Evolutionary conservation across 306 rosid genomes (phyloP).

Genomic region (Dryas alaskensis): DNA sequence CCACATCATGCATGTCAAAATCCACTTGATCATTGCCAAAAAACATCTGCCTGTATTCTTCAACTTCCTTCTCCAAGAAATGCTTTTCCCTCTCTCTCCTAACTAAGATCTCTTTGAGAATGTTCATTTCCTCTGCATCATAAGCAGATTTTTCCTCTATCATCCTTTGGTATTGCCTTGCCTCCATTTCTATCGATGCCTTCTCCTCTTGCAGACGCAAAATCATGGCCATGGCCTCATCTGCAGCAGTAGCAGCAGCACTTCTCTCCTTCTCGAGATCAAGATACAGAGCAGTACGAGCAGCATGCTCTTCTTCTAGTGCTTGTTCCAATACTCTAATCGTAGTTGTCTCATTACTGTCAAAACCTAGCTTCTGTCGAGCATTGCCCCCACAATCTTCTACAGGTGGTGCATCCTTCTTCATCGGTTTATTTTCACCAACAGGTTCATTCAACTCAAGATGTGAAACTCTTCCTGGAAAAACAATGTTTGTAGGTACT

Average conservation of each 20-base stretch:
- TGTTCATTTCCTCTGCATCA: conserved; percentile 56
- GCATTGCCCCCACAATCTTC: conserved; percentile 21
- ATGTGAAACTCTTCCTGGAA: conserved; percentile 12
- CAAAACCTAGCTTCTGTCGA: conserved; percentile 19
- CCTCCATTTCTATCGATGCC: conserved; percentile 54
- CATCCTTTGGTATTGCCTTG: conserved; percentile 53
- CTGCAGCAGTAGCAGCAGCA: conserved; percentile 51
- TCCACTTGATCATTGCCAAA: conserved; percentile 28
- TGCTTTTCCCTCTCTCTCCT: conserved; percentile 56
- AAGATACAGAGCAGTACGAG: conserved; percentile 35
- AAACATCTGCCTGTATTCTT: conserved; percentile 36
- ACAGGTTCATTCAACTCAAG: conserved; percentile 18
- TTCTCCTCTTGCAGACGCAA: conserved; percentile 55
- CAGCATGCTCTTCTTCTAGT: conserved; percentile 43
- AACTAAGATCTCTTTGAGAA: conserved; percentile 51
- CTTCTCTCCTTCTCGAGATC: conserved; percentile 62
- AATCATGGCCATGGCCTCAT: conserved; percentile 63
- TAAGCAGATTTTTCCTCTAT: conserved; percentile 45
- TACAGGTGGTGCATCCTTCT: conserved; percentile 20
- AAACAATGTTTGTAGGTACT: conserved; percentile 15
- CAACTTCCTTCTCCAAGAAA: conserved; percentile 47
- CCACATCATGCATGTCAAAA: conserved; percentile 30
- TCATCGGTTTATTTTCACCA: conserved; percentile 13
- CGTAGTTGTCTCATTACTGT: conserved; percentile 30
- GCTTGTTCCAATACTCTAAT: conserved; percentile 39